These are phyloP conservation scores for Globisporangium uncinulatum DNA, from an alignment of 352 stramenopile species.

Conservation along the genomic window DNA sequence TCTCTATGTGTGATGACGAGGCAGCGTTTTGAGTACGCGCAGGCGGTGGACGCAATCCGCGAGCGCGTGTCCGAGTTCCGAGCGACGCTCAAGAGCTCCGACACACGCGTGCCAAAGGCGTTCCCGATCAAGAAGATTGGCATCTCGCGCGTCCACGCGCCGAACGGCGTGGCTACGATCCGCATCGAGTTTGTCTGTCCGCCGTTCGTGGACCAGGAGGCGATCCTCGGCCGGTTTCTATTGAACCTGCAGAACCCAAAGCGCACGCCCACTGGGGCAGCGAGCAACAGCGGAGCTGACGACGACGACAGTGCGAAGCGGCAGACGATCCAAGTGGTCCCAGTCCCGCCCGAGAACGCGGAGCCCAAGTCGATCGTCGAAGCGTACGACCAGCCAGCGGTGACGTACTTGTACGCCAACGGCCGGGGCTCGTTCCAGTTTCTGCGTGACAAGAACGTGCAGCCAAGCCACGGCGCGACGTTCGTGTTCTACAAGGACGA, in stretches of 20 bases:
- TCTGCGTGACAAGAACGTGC: constrained; percentile 40
- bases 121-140: constrained; percentile 82
- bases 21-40: constrained; percentile 55
- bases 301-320: constrained; percentile 15
- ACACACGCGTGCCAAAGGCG: constrained; percentile 66
- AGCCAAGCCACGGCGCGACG: constrained; percentile 27
- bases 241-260: constrained; percentile 35
- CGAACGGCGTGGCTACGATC: constrained; percentile 80
- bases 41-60: constrained; percentile 64
- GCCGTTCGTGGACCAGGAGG: constrained; percentile 68
- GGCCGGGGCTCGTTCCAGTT: constrained; percentile 83
- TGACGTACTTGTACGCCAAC: constrained; percentile 68
- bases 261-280: neutral
- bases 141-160: constrained; percentile 70
- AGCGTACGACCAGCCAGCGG: constrained; percentile 60
- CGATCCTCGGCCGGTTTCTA: constrained; percentile 66
- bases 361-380: constrained; percentile 57
- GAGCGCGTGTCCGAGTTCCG: constrained; percentile 77
- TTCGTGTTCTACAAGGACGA: constrained; percentile 89
- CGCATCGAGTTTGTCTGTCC: constrained; percentile 79
- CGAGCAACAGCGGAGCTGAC: neutral
- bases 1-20: no score
- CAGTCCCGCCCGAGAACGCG: constrained; percentile 21
- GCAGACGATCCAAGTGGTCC: constrained; percentile 57
- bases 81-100: constrained; percentile 58